phyloP scores from a whole-genome alignment of 129 eudicot genomes.

The Centella asiatica region DNA sequence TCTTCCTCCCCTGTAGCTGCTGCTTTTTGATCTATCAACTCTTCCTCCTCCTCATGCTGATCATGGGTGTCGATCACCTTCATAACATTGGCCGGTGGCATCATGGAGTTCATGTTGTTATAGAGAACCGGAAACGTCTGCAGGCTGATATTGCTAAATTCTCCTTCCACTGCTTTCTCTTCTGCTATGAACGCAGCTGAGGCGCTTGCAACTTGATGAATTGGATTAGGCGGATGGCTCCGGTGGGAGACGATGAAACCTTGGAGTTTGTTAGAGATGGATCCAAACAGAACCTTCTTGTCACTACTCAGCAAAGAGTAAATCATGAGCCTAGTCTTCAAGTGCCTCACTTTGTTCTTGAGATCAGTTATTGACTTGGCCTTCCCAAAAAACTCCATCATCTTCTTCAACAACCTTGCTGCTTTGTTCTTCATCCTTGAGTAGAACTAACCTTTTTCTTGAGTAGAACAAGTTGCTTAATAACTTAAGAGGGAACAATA shows the following conservation, averaged over 20 bases:
- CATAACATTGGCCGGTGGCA: neutral
- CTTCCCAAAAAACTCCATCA: neutral
- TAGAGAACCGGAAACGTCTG: neutral
- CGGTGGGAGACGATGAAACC: neutral
- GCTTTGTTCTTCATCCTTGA: neutral
- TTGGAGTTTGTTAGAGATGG: slow-evolving; percentile 13
- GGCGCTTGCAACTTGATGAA: neutral
- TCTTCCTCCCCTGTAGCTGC: neutral
- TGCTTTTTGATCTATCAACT: neutral
- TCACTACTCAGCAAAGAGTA: slow-evolving; percentile 12
- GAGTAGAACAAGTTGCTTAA: too few species aligned
- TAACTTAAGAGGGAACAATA: neutral
- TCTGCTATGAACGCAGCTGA: neutral
- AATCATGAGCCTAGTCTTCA: slow-evolving; percentile 20
- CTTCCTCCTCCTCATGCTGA: neutral
- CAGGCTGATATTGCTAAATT: neutral
- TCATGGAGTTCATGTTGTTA: neutral
- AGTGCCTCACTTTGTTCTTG: slow-evolving; percentile 14
- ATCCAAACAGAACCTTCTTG: slow-evolving; percentile 16
- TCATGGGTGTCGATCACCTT: neutral
- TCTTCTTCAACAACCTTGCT: slow-evolving; percentile 14
- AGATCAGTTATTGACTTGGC: slow-evolving; percentile 12
- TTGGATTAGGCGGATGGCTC: neutral
- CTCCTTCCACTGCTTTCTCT: neutral
- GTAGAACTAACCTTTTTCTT: too few species aligned